Evolutionary conservation across 2,329 filamentous ascomycete genomes (phyloP), one percentile per base, ranked within the genome.

Genomic region (Colletotrichum cereale): DNA sequence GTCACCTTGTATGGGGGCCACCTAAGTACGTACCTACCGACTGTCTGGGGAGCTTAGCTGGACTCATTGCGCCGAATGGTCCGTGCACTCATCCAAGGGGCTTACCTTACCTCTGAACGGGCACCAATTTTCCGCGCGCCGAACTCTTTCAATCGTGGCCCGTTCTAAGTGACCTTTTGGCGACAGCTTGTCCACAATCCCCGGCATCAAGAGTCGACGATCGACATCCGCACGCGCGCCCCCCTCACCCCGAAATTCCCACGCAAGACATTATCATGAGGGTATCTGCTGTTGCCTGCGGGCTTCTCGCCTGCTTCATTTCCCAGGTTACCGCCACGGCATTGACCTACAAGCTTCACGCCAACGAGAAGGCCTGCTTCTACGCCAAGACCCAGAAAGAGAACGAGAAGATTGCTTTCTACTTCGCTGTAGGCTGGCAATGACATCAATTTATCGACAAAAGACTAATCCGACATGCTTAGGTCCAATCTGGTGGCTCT

Each of bases 401-500:
- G 80, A 92, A 92, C 77, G 90, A 93, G 78, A 99, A 99, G 89
- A 87, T 99, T 76, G 95, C 96, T 61, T 99, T 99, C 81, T 99
- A 99, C 86, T 99, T 99, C 84, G 97, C 96, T 72, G 96, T 99
- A 86, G 75, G 92, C 84, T 48, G 26, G 29, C 29, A 34, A n/a
- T 24, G 16, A 24, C 6, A 29, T 56, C 21, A n/a, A 21, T 14
- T 73, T n/a, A 62, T 38, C 10, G 29, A 29, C 29, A 26, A 11
- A 11, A 5, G 6, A n/a, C 62, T 73, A 56, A 72, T 1, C 1
- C 3, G 11, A n/a, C 53, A 14, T 24, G 6, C 61, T 52, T 74
- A 97, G 95, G 95, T 98, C 57, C 96, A 99, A 97, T 96, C 95
- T 11, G 96, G 96, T 79, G 97, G 96, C 77, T 96, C 95, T 38